Conservation (phyloP, 2,329 filamentous ascomycete genomes). For the Fusarium transvaalense region DNA sequence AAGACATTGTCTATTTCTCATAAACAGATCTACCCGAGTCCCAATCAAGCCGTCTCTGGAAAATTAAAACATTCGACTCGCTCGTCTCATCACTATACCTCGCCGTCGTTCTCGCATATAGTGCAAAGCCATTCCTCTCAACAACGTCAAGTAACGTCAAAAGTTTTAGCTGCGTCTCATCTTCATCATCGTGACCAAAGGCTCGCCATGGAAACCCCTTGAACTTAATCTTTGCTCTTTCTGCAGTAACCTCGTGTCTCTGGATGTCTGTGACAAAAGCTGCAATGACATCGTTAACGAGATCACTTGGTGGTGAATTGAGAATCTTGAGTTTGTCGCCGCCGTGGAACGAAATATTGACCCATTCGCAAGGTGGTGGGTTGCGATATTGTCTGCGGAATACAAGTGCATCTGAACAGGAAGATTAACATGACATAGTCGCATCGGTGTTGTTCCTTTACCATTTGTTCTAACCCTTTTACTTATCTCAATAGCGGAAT, state of each 20-base stretch:
- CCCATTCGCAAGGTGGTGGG: slow-evolving; percentile 6
- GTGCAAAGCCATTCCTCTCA: slow-evolving; percentile 15
- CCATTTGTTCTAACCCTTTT: slow-evolving; percentile 13
- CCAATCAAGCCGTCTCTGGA: slow-evolving; percentile 16
- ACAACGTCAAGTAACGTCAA: slow-evolving; percentile 13
- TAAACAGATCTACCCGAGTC: background rate
- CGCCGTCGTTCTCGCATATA: slow-evolving; percentile 5
- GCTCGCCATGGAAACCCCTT: slow-evolving; percentile 9
- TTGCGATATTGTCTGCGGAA: background rate
- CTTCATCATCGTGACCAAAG: background rate
- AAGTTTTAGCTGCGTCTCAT: slow-evolving; percentile 17
- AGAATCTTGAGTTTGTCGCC: slow-evolving; percentile 35
- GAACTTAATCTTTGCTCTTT: slow-evolving; percentile 30
- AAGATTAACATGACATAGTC: background rate
- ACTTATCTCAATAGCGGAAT: slow-evolving; percentile 24
- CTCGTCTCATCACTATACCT: slow-evolving; percentile 2
- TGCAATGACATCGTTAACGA: slow-evolving; percentile 1
- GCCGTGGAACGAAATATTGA: slow-evolving; percentile 23
- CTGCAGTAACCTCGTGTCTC: background rate
- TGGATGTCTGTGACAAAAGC: slow-evolving; percentile 13
- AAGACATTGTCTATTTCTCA: background rate
- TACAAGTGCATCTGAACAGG: slow-evolving; percentile 2
- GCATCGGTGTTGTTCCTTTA: background rate
- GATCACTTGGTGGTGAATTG: slow-evolving; percentile 8
- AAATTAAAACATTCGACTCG: slow-evolving; percentile 23